These are phyloP conservation scores for Trametes elegans DNA, from an alignment of 768 basidiomycete genomes.

Conservation along the genomic window DNA sequence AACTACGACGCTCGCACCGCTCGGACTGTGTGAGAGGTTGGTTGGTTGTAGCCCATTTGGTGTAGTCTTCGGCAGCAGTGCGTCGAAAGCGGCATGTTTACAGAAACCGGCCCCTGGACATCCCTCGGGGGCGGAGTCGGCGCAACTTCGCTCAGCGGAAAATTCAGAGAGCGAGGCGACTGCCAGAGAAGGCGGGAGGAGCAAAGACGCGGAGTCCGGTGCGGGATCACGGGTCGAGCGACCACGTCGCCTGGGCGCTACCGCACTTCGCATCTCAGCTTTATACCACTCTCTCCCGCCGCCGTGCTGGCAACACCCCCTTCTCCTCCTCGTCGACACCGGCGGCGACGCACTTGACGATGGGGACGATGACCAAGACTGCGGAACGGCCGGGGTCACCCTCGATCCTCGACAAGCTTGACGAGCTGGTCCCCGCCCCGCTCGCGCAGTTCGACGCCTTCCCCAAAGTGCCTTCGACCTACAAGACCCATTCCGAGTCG, in stretches of 20 bases:
- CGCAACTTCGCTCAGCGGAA: constrained; percentile 12
- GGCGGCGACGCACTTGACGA: neutral
- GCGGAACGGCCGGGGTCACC: constrained; percentile 20
- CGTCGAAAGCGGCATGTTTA: too few relatives aligned
- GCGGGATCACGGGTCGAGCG: constrained; percentile 9
- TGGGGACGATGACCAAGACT: constrained; percentile 18
- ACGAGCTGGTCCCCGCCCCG: constrained; percentile 59
- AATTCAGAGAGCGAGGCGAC: constrained; percentile 3
- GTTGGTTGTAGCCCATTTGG: too few relatives aligned
- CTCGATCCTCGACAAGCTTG: constrained; percentile 57
- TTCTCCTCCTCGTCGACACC: constrained; percentile 4
- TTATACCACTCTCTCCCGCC: constrained; percentile 13
- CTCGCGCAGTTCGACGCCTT: constrained; percentile 82
- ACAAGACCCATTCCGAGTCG: constrained; percentile 75
- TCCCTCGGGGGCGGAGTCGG: constrained; percentile 9
- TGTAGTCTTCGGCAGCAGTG: too few relatives aligned
- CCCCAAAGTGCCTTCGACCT: constrained; percentile 78
- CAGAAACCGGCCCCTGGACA: too few relatives aligned
- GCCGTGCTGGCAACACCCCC: constrained; percentile 14
- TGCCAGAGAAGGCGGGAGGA: neutral
- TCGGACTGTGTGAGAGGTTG: too few relatives aligned
- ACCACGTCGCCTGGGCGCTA: constrained; percentile 18
- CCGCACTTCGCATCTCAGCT: neutral
- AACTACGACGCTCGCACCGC: too few relatives aligned
- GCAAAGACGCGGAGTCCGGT: neutral